phyloP scores from a whole-genome alignment of 1,284 basidiomycete genomes.

The Erythrobasidium hasegawianum region DNA sequence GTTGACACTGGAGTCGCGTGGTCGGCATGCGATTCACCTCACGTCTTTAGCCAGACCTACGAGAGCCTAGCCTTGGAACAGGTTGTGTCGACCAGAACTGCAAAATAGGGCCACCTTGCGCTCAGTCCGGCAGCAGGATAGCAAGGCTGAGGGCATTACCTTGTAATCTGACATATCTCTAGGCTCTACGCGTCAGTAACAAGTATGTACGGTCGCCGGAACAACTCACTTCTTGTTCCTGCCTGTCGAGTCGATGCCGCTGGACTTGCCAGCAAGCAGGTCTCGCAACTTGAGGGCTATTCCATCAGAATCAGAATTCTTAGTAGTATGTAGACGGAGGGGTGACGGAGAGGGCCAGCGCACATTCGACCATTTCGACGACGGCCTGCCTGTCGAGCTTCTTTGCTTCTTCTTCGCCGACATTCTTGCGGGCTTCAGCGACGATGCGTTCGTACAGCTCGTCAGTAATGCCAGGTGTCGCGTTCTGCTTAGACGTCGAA shows the following conservation, averaged over 20 bases:
- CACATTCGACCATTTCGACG: constrained; percentile 27
- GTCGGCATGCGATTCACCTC: background rate
- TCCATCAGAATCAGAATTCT: constrained; percentile 46
- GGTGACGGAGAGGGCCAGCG: background rate
- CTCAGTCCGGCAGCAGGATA: too few species aligned
- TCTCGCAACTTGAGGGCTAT: constrained; percentile 49
- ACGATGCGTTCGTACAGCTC: constrained; percentile 48
- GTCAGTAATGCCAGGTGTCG: constrained; percentile 44
- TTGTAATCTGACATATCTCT: constrained; percentile 39
- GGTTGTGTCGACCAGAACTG: constrained; percentile 97
- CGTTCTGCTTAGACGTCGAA: constrained; percentile 42
- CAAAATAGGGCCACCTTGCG: background rate
- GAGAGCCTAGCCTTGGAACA: constrained; percentile 73
- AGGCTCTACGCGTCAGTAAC: background rate
- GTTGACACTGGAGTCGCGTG: constrained; percentile 42
- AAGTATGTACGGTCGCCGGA: background rate
- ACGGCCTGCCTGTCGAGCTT: constrained; percentile 40
- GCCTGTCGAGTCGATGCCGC: constrained; percentile 59
- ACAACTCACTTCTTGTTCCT: constrained; percentile 59
- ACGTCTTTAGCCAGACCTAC: constrained; percentile 13
- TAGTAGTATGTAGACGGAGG: background rate
- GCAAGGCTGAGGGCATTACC: background rate
- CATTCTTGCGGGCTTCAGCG: constrained; percentile 40
- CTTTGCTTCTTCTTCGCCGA: constrained; percentile 40
- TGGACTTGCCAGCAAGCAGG: constrained; percentile 53